These are phyloP conservation scores for Chlamydomonas sp. DNA, from an alignment of 139 green algal genomes.

Conservation along the genomic window DNA sequence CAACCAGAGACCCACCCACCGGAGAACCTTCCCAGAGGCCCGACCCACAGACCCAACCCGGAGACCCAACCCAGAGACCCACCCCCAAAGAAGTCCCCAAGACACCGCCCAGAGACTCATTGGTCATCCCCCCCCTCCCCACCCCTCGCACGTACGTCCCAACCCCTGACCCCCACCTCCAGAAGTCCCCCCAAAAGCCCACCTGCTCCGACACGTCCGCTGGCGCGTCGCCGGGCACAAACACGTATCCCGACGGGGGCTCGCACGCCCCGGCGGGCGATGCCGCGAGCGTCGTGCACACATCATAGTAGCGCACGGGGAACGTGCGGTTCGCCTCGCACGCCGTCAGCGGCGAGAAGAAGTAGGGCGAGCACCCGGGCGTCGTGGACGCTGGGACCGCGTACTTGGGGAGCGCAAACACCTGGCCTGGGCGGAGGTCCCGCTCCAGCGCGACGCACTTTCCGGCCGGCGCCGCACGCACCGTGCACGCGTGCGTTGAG, in stretches of 20 bases:
- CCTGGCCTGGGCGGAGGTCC: slow-evolving; percentile 8
- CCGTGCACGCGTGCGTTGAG: background rate
- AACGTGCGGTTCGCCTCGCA: slow-evolving; percentile 4
- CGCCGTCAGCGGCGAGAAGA: background rate
- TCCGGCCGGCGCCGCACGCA: background rate
- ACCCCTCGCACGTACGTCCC: background rate
- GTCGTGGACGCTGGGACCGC: background rate
- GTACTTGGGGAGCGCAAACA: background rate
- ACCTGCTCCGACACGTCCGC: background rate
- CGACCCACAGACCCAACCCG: too few species aligned
- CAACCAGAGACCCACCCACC: too few species aligned
- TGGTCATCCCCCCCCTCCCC: background rate
- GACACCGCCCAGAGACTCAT: too few species aligned
- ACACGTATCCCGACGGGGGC: background rate
- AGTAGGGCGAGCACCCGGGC: background rate
- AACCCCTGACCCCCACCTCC: background rate
- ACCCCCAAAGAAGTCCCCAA: too few species aligned
- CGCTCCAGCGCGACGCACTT: background rate
- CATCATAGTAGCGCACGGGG: background rate
- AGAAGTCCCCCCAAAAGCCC: background rate
- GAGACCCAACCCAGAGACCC: too few species aligned
- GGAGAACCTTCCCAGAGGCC: too few species aligned
- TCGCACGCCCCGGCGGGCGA: background rate
- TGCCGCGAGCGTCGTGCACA: background rate
- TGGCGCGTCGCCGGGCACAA: background rate